Evolutionary conservation across 2,329 filamentous ascomycete genomes (phyloP).

Genomic region (Xylariaceae sp.): DNA sequence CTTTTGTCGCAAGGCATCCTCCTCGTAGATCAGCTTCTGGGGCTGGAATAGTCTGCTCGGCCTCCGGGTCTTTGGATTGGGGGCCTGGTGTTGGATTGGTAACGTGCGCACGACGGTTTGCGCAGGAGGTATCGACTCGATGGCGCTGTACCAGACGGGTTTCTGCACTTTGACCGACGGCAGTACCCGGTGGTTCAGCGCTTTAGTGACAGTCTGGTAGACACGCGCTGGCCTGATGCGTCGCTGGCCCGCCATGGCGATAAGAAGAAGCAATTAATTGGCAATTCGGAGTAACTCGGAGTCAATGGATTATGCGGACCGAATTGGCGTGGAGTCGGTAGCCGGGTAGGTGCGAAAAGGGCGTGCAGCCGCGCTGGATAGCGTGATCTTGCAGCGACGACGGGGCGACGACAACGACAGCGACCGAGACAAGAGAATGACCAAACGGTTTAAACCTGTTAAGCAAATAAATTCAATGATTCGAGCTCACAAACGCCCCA

Average conservation of each 20-base stretch:
- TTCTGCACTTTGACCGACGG: conserved; percentile 29
- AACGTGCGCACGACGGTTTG: conserved; percentile 53
- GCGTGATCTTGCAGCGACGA: background rate
- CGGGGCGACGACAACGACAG: background rate
- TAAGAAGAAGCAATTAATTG: background rate
- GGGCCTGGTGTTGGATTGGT: conserved; percentile 41
- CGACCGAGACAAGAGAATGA: background rate
- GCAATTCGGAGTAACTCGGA: background rate
- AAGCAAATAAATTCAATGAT: background rate
- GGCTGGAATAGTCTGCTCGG: conserved; percentile 77
- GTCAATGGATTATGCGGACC: background rate
- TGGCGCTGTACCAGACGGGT: conserved; percentile 47
- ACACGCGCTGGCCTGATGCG: conserved; percentile 39
- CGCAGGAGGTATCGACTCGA: conserved; percentile 51
- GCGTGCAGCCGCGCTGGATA: background rate
- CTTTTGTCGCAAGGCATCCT: conserved; percentile 71
- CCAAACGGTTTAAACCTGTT: background rate
- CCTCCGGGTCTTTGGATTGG: conserved; percentile 50
- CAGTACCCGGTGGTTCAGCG: conserved; percentile 35
- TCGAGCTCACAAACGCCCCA: background rate
- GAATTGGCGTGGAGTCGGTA: background rate
- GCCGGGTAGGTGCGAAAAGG: background rate
- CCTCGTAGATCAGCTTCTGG: conserved; percentile 69
- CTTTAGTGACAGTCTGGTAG: conserved; percentile 38
- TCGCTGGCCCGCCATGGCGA: conserved; percentile 32